These are phyloP conservation scores for Populus pruinosa DNA, from an alignment of 345 rosid genomes.

Conservation along the genomic window DNA sequence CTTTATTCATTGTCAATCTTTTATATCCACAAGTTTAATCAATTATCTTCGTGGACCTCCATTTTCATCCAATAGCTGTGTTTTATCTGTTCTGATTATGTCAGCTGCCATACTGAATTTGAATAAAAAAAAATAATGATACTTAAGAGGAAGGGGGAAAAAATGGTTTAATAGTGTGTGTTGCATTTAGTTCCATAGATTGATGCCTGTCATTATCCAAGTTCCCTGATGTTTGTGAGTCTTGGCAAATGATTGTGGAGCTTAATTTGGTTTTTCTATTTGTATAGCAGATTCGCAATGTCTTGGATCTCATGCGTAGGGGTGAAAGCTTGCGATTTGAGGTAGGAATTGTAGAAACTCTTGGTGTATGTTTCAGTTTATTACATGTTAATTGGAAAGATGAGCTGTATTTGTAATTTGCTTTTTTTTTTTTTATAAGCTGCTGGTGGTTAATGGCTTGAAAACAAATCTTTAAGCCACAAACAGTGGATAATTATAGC, in stretches of 20 bases:
- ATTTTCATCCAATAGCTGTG: no score
- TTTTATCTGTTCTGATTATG: no score
- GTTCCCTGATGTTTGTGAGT: not conserved
- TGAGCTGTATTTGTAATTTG: not conserved
- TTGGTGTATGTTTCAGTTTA: not conserved
- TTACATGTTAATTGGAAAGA: not conserved
- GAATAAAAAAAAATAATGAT: no score
- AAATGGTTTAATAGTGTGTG: no score
- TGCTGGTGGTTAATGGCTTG: not conserved
- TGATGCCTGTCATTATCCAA: not conserved
- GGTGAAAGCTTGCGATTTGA: conserved; percentile 73
- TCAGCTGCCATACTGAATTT: no score
- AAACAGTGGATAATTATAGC: no score
- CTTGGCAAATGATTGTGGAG: not conserved
- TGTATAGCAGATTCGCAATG: conserved; percentile 57
- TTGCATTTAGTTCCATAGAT: no score
- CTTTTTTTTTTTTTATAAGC: no score
- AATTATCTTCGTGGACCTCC: no score
- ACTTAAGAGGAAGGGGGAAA: no score
- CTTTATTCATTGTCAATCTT: no score
- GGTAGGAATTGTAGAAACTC: conserved; percentile 37
- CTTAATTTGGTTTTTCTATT: conserved; percentile 23
- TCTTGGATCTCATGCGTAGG: conserved; percentile 82
- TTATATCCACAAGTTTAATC: no score
- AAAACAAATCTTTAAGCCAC: not conserved